Evolutionary conservation across 768 basidiomycete genomes (phyloP).

Genomic region (Suillus weaverae): DNA sequence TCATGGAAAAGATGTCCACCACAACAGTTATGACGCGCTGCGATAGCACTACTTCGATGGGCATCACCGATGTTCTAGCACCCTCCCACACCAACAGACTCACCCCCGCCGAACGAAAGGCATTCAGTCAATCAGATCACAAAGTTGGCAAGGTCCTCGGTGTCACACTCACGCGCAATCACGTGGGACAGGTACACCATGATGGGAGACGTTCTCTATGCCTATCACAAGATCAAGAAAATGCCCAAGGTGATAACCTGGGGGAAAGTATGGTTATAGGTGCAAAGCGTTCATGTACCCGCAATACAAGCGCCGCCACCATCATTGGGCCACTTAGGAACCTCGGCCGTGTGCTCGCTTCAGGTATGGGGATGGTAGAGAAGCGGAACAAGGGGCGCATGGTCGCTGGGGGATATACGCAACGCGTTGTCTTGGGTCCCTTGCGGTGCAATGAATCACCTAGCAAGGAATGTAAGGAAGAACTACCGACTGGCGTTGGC

Average conservation of each 20-base stretch:
- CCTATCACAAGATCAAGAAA: neutral
- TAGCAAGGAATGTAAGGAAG: neutral
- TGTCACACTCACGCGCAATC: constrained; percentile 17
- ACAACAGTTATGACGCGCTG: neutral
- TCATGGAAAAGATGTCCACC: neutral
- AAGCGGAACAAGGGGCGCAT: constrained; percentile 5
- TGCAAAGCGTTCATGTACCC: constrained; percentile 8
- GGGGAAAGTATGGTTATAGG: constrained; percentile 9
- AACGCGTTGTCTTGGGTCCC: constrained; percentile 1
- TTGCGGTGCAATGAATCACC: neutral
- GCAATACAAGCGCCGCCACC: constrained; percentile 9
- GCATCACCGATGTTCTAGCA: neutral
- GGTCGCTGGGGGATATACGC: neutral
- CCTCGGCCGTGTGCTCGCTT: neutral
- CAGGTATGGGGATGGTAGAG: constrained; percentile 1
- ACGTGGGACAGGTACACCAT: neutral
- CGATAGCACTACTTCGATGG: neutral
- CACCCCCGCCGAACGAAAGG: constrained; percentile 10
- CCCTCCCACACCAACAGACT: constrained; percentile 11
- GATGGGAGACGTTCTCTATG: neutral
- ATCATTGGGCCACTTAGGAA: constrained; percentile 11
- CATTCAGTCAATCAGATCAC: constrained; percentile 12
- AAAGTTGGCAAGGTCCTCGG: constrained; percentile 18
- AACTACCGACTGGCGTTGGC: neutral
- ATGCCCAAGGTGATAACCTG: neutral